Conservation (phyloP, 176 grass and related monocot species). For the Aegilops bicornis region DNA sequence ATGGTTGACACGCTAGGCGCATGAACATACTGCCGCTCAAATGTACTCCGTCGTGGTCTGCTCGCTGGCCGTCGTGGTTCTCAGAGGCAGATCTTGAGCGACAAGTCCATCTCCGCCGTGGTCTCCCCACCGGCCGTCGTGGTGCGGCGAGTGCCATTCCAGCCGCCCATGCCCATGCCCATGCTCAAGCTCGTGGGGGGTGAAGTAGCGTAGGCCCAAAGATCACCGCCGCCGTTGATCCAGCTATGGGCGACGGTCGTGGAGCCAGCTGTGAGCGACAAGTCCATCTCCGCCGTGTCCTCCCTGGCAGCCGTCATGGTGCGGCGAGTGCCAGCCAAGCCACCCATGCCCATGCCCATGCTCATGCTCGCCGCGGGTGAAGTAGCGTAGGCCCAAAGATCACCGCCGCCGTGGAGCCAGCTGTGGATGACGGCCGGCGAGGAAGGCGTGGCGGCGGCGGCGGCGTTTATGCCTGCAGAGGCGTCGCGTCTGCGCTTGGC, state of each 20-base stretch:
- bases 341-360: neutral
- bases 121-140: neutral
- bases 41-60: neutral
- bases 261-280: slow-evolving; percentile 34
- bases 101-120: slow-evolving; percentile 51
- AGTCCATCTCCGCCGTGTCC: slow-evolving; percentile 42
- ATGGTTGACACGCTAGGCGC: neutral
- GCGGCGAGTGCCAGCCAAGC: neutral
- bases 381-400: too few relatives aligned
- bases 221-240: neutral
- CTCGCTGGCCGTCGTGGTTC: neutral
- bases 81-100: slow-evolving; percentile 39
- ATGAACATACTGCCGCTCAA: neutral
- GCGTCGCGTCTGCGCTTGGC: slow-evolving; percentile 52
- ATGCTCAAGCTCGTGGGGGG: neutral
- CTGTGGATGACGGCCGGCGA: neutral
- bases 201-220: neutral
- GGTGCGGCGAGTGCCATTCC: neutral
- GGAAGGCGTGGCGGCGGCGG: neutral
- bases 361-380: too few relatives aligned
- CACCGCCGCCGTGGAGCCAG: neutral
- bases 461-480: neutral
- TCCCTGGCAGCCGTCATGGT: neutral
- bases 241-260: neutral
- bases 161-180: neutral